phyloP scores from a whole-genome alignment of 306 rosid species.

The Inga oerstediana region DNA sequence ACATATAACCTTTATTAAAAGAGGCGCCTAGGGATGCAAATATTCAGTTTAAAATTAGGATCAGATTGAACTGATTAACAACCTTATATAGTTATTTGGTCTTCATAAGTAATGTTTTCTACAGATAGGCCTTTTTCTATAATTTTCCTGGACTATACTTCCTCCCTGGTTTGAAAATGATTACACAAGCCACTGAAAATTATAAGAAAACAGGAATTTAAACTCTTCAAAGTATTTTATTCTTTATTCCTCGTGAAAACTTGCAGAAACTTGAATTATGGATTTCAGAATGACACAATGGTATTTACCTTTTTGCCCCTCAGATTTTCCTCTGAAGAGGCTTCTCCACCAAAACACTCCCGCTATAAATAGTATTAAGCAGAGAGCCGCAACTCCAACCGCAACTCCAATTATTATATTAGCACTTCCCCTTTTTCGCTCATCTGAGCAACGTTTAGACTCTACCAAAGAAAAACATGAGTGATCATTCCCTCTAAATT shows the following conservation, averaged over 20 bases:
- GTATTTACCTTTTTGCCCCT: slow-evolving; percentile 32
- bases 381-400: slow-evolving; percentile 42
- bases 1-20: neutral
- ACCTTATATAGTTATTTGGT: neutral
- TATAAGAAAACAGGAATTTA: neutral
- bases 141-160: neutral
- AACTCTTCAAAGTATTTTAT: slow-evolving; percentile 1
- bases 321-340: slow-evolving; percentile 30
- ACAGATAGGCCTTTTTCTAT: neutral
- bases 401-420: slow-evolving; percentile 26
- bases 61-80: neutral
- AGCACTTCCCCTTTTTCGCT: neutral
- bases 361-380: slow-evolving; percentile 34
- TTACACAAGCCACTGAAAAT: neutral
- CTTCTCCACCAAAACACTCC: slow-evolving; percentile 45
- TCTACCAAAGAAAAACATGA: slow-evolving; percentile 30
- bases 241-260: neutral
- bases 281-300: slow-evolving; percentile 10
- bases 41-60: neutral
- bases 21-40: neutral
- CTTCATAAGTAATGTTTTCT: neutral
- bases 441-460: slow-evolving; percentile 42
- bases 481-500: slow-evolving; percentile 3
- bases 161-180: neutral
- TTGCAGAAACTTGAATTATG: neutral